Evolutionary conservation across 1,284 basidiomycete genomes (phyloP).

Genomic region (Ceratobasidium sp.): DNA sequence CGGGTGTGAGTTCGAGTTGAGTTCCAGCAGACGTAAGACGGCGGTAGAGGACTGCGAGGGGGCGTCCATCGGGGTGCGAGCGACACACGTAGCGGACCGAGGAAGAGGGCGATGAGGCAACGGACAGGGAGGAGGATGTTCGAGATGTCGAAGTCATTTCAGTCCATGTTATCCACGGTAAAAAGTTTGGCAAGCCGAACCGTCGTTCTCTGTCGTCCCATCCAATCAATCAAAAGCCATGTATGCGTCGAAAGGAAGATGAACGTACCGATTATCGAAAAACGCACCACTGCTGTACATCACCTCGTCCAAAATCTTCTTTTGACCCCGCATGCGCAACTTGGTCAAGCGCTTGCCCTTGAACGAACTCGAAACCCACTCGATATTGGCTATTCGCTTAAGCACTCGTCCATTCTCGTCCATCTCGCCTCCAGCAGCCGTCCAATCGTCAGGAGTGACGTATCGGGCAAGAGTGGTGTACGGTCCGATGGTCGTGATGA

Average conservation of each 20-base stretch:
- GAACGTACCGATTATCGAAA: conserved; percentile 28
- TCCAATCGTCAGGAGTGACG: conserved; percentile 15
- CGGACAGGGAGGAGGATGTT: conserved; percentile 18
- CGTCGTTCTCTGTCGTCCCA: conserved; percentile 22
- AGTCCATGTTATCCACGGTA: conserved; percentile 33
- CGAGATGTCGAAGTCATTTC: not conserved
- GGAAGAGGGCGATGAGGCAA: conserved; percentile 1
- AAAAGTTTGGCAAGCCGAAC: conserved; percentile 26
- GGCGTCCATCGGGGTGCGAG: conserved; percentile 29
- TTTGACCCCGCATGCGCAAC: conserved; percentile 25
- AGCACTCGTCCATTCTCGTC: conserved; percentile 3
- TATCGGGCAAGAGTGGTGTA: conserved; percentile 32
- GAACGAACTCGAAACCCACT: conserved; percentile 36
- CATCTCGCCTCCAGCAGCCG: not conserved
- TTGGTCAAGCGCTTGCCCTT: conserved; percentile 31
- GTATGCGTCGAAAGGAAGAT: not conserved
- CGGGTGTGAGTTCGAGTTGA: conserved; percentile 34
- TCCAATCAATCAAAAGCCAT: not conserved
- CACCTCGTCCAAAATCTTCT: conserved; percentile 35
- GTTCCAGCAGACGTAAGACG: conserved; percentile 27
- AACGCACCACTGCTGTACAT: conserved; percentile 34
- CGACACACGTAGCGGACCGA: conserved; percentile 29
- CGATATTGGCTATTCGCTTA: conserved; percentile 15
- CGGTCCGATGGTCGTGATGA: conserved; percentile 28
- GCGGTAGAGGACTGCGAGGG: conserved; percentile 33